A percentile compares a stretch with the other conserved stretches of the same genome.
phyloP scores from a whole-genome alignment of 306 rosid genomes.

The Begonia loranthoides region DNA sequence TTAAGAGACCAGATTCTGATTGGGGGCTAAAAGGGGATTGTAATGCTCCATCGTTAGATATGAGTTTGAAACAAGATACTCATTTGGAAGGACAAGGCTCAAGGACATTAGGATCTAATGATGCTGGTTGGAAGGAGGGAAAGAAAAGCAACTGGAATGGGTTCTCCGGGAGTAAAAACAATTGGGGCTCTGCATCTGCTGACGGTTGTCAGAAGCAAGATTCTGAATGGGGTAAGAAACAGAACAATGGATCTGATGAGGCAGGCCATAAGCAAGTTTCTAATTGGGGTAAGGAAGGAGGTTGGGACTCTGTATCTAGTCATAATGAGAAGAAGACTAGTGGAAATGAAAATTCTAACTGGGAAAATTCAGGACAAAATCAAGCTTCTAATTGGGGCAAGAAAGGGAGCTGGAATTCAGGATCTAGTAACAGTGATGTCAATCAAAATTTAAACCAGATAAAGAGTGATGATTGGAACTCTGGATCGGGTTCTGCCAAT shows the following conservation, averaged over 20 bases:
- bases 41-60: background rate
- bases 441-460: constrained; percentile 22
- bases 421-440: background rate
- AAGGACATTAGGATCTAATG: background rate
- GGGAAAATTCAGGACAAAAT: background rate
- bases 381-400: constrained; percentile 5
- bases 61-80: background rate
- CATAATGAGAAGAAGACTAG: background rate
- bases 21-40: background rate
- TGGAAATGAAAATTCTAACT: background rate
- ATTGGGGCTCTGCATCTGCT: background rate
- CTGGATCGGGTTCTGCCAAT: constrained; percentile 13
- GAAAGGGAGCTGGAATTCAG: background rate
- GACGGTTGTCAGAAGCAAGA: background rate
- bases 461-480: constrained; percentile 34
- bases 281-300: background rate
- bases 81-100: background rate
- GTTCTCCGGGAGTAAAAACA: background rate
- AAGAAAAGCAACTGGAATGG: background rate
- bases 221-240: background rate
- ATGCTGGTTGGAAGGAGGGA: background rate
- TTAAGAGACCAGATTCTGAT: background rate
- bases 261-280: background rate
- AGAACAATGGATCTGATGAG: background rate
- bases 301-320: background rate